Percentiles rank a stretch among this genome's conserved stretches.
Conservation (phyloP, 1,139 yeast genomes). For the Eremothecium coryli region DNA sequence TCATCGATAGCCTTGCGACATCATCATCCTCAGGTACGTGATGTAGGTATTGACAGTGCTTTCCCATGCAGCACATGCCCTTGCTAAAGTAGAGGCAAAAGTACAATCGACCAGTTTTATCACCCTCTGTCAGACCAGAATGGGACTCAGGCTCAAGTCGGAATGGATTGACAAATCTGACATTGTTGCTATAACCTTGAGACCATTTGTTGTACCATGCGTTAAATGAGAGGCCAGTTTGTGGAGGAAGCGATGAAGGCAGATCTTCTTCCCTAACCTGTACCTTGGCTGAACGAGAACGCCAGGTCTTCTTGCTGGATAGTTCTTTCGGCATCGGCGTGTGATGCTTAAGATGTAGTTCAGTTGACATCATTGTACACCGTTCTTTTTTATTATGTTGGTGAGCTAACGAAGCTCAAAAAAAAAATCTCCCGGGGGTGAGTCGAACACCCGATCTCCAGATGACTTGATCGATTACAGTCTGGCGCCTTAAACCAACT, state of each 20-base stretch:
- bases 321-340: too few relatives aligned
- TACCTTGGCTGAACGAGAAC: constrained; percentile 47
- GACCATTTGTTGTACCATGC: constrained; percentile 88
- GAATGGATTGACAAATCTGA: constrained; percentile 39
- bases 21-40: constrained; percentile 54
- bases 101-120: constrained; percentile 33
- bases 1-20: constrained; percentile 38
- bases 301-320: too few relatives aligned
- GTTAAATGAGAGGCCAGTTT: constrained; percentile 72
- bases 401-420: too few relatives aligned
- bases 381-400: too few relatives aligned
- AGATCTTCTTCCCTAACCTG: constrained; percentile 65
- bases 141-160: constrained; percentile 55
- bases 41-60: constrained; percentile 67
- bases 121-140: constrained; percentile 70
- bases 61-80: constrained; percentile 78
- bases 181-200: constrained; percentile 45
- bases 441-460: constrained; percentile 27
- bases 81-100: constrained; percentile 82
- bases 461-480: constrained; percentile 17
- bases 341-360: too few relatives aligned
- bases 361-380: too few relatives aligned
- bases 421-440: constrained; percentile 25
- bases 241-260: constrained; percentile 61
- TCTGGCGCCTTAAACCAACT: constrained; percentile 18